Percentiles rank a stretch among this genome's conserved stretches.
phyloP scores from a whole-genome alignment of 495 filamentous ascomycete genomes.

The Penicillium egyptiacum region DNA sequence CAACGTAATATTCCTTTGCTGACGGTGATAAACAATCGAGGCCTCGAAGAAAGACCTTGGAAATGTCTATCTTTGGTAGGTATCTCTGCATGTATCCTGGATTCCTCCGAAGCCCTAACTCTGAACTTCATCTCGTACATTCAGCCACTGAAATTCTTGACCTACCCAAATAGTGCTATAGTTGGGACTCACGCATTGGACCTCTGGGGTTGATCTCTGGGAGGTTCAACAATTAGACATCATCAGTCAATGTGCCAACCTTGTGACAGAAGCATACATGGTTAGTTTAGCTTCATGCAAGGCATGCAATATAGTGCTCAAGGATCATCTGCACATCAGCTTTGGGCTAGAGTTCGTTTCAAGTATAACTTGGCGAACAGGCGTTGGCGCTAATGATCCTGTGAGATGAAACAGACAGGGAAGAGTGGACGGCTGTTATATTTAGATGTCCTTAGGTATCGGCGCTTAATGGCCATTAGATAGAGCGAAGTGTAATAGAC shows the following conservation, averaged over 20 bases:
- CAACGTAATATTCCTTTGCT: neutral
- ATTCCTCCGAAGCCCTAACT: conserved; percentile 5
- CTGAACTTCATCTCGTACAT: neutral
- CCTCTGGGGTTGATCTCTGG: no score
- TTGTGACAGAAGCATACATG: neutral
- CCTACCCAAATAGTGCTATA: neutral
- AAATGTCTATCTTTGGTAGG: neutral
- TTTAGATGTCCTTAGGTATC: neutral
- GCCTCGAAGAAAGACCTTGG: neutral
- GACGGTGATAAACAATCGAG: neutral
- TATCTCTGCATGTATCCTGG: neutral
- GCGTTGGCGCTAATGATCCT: neutral
- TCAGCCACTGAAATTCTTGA: neutral
- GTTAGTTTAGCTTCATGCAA: neutral
- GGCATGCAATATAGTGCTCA: neutral
- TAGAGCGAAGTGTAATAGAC: no score
- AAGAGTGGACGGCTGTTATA: neutral
- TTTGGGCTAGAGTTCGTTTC: neutral
- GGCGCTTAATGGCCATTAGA: neutral
- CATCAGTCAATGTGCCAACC: neutral
- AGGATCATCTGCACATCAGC: neutral
- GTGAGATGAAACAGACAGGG: neutral
- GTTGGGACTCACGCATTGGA: no score
- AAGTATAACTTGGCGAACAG: neutral
- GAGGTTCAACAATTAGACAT: neutral